phyloP scores from a whole-genome alignment of 2,329 filamentous ascomycete genomes.

The Talaromyces funiculosus region DNA sequence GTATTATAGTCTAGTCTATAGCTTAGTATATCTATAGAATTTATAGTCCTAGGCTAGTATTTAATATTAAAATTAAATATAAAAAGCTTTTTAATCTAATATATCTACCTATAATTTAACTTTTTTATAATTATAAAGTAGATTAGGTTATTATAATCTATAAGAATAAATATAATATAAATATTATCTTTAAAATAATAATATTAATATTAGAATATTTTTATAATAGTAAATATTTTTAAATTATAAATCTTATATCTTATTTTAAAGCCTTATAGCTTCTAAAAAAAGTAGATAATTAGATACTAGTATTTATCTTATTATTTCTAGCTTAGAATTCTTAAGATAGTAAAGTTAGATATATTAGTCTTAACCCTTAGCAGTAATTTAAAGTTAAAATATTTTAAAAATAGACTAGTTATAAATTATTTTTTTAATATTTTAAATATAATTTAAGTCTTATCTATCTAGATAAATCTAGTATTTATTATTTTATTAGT shows the following conservation, averaged over 20 bases:
- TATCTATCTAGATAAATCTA: not conserved
- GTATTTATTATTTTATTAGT: not conserved
- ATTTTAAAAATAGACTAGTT: not conserved
- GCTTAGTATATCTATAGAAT: not conserved
- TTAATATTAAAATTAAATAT: constrained; percentile 1
- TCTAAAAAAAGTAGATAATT: not conserved
- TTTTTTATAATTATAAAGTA: constrained; percentile 2
- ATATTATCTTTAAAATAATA: not conserved
- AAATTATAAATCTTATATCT: not conserved
- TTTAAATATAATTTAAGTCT: not conserved
- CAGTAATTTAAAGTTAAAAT: not conserved
- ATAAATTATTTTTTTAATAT: not conserved
- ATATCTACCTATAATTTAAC: not conserved
- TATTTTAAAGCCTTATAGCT: not conserved
- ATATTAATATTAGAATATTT: not conserved
- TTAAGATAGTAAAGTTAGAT: not conserved
- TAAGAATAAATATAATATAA: not conserved
- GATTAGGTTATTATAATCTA: not conserved
- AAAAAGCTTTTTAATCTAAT: not conserved
- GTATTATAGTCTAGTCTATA: not conserved
- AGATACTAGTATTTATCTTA: not conserved
- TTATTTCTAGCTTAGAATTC: not conserved
- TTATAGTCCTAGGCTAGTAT: not conserved
- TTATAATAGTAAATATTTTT: not conserved
- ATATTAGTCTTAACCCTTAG: not conserved